Percentiles rank a stretch among this genome's conserved stretches.
Evolutionary conservation across 345 rosid species (phyloP).

Genomic region (Hypericum androsaemum): DNA sequence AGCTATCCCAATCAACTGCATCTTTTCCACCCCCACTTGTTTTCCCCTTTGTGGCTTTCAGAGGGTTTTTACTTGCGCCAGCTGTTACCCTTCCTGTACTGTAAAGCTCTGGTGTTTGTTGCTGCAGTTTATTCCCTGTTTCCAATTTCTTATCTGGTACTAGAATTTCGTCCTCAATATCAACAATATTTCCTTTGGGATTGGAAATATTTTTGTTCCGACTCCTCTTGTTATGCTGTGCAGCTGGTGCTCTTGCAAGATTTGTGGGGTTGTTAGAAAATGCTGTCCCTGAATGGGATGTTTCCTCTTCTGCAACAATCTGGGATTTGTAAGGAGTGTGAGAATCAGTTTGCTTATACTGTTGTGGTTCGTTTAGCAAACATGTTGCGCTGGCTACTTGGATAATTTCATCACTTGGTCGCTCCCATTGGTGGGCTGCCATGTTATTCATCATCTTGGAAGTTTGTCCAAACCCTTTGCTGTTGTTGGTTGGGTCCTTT

Average conservation of each 20-base stretch:
- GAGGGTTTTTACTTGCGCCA: conserved; percentile 21
- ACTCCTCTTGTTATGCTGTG: conserved; percentile 18
- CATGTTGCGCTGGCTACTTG: conserved; percentile 9
- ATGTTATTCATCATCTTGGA: conserved; percentile 13
- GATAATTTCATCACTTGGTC: conserved; percentile 18
- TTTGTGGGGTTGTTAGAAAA: conserved; percentile 18
- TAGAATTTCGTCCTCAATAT: conserved; percentile 22
- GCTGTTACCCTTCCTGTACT: conserved; percentile 15
- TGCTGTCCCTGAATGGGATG: conserved; percentile 19
- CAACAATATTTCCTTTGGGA: conserved; percentile 17
- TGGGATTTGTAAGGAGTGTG: conserved; percentile 17
- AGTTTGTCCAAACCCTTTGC: conserved; percentile 17
- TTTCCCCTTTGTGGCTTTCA: conserved; percentile 41
- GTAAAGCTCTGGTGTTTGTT: conserved; percentile 28
- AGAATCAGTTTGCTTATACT: conserved; percentile 18
- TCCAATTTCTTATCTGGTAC: conserved; percentile 17
- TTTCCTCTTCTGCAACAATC: conserved; percentile 22
- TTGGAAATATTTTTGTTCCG: conserved; percentile 20
- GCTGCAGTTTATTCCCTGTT: conserved; percentile 17
- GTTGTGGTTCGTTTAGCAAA: conserved; percentile 17
- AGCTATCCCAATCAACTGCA: conserved; percentile 63
- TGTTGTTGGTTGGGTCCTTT: conserved; percentile 19
- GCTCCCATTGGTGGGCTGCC: conserved; percentile 17
- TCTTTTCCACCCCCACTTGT: conserved; percentile 31
- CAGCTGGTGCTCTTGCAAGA: conserved; percentile 19